These are phyloP conservation scores for Stylosanthes scabra DNA, from an alignment of 331 rosid species.

Conservation along the genomic window DNA sequence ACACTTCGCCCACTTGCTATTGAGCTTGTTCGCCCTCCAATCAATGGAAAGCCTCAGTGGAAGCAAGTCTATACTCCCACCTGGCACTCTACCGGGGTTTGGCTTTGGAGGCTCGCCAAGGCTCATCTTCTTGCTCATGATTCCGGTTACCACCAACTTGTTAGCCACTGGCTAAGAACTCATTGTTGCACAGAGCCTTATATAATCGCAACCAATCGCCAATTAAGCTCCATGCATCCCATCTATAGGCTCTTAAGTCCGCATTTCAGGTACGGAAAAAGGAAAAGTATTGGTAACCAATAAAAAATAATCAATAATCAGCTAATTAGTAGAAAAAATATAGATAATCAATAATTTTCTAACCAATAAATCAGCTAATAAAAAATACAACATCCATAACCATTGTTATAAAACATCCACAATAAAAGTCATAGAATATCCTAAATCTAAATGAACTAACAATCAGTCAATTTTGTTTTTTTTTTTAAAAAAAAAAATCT, in stretches of 20 bases:
- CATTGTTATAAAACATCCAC: too few species aligned
- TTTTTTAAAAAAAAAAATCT: too few species aligned
- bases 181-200: slow-evolving; percentile 80
- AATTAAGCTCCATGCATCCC: slow-evolving; percentile 83
- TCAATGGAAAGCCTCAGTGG: slow-evolving; percentile 76
- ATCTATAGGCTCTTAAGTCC: slow-evolving; percentile 78
- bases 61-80: slow-evolving; percentile 59
- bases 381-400: too few species aligned
- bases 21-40: slow-evolving; percentile 75
- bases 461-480: too few species aligned
- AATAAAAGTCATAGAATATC: too few species aligned
- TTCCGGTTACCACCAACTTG: slow-evolving; percentile 84
- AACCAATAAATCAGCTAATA: too few species aligned
- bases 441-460: too few species aligned
- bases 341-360: too few species aligned
- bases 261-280: slow-evolving; percentile 64
- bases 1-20: slow-evolving; percentile 74
- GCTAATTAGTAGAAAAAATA: too few species aligned
- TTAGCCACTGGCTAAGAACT: slow-evolving; percentile 89
- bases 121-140: slow-evolving; percentile 91
- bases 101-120: slow-evolving; percentile 99
- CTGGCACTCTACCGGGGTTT: slow-evolving; percentile 69
- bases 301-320: too few species aligned
- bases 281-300: too few species aligned
- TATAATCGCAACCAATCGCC: slow-evolving; percentile 73